Evolutionary conservation across 163 green algal species (phyloP).

Genomic region (Trebouxiophyceae sp.): DNA sequence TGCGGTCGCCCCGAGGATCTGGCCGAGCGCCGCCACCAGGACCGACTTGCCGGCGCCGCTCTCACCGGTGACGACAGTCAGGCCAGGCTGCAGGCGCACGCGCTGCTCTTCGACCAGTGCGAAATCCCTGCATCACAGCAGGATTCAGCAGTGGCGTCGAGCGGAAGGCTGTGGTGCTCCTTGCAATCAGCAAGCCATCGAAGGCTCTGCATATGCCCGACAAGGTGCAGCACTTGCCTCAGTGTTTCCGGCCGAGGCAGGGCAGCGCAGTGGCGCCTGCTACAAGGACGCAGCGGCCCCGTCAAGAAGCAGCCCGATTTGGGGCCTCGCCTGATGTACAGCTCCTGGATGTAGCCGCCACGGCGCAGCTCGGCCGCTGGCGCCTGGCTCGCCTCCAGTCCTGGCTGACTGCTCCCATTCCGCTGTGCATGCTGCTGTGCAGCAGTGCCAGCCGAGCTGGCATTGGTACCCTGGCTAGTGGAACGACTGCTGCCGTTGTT

Average conservation of each 20-base stretch:
- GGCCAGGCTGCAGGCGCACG: slow-evolving; percentile 55
- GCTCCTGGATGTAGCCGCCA: neutral
- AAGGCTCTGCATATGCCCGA: neutral
- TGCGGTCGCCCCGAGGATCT: slow-evolving; percentile 53
- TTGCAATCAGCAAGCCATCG: too few relatives aligned
- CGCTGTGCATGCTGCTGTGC: too few relatives aligned
- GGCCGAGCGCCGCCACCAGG: slow-evolving; percentile 53
- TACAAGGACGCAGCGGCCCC: too few relatives aligned
- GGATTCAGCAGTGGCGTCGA: neutral
- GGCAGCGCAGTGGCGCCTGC: neutral
- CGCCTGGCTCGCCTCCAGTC: too few relatives aligned
- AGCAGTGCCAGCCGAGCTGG: too few relatives aligned
- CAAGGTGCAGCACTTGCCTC: neutral
- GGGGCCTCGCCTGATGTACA: neutral
- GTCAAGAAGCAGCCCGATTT: neutral
- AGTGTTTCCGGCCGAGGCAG: neutral
- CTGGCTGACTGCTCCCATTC: too few relatives aligned
- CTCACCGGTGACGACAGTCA: slow-evolving; percentile 80
- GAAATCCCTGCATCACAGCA: slow-evolving; percentile 55
- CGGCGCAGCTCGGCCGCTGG: too few relatives aligned
- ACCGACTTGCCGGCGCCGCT: slow-evolving; percentile 75
- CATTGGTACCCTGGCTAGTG: too few relatives aligned
- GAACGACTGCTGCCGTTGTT: too few relatives aligned
- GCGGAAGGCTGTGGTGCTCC: too few relatives aligned
- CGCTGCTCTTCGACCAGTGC: slow-evolving; percentile 61